A percentile compares a stretch with the other conserved stretches of the same genome.
phyloP scores from a whole-genome alignment of 2,329 filamentous ascomycete species.

The Lasiodiplodia theobromae region DNA sequence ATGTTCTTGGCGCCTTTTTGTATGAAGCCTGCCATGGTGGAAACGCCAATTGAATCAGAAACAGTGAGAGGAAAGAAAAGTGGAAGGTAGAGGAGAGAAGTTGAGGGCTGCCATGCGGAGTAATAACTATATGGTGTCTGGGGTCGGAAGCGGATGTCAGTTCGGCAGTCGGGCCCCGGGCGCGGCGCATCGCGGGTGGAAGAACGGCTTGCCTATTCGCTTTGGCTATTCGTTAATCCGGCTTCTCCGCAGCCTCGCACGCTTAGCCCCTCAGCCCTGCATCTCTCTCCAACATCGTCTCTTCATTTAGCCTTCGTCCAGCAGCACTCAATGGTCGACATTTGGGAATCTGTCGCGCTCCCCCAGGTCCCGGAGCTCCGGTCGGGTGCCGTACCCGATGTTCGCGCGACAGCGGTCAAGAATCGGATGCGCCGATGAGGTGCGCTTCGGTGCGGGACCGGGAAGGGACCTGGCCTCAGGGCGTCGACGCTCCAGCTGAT shows the following conservation, averaged over 20 bases:
- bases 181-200: constrained; percentile 12
- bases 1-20: constrained; percentile 75
- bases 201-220: constrained; percentile 15
- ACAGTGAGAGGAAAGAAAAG: not conserved
- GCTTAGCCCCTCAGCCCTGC: constrained; percentile 5
- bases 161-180: constrained; percentile 21
- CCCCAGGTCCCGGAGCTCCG: not conserved
- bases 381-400: constrained; percentile 18
- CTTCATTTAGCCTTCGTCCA: not conserved
- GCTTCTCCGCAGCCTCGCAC: not conserved
- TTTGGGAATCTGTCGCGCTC: not conserved
- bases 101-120: constrained; percentile 2
- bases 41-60: constrained; percentile 1
- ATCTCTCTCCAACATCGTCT: not conserved
- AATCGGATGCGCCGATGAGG: not conserved
- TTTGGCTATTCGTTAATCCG: constrained; percentile 26
- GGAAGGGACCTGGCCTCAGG: not conserved
- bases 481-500: constrained; percentile 19
- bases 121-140: constrained; percentile 22
- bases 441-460: not conserved
- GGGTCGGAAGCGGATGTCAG: constrained; percentile 25
- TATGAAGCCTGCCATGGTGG: constrained; percentile 51
- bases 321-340: not conserved
- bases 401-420: not conserved
- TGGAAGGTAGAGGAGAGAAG: not conserved